phyloP scores from a whole-genome alignment of 306 rosid species.

The Cicer yamashitae region DNA sequence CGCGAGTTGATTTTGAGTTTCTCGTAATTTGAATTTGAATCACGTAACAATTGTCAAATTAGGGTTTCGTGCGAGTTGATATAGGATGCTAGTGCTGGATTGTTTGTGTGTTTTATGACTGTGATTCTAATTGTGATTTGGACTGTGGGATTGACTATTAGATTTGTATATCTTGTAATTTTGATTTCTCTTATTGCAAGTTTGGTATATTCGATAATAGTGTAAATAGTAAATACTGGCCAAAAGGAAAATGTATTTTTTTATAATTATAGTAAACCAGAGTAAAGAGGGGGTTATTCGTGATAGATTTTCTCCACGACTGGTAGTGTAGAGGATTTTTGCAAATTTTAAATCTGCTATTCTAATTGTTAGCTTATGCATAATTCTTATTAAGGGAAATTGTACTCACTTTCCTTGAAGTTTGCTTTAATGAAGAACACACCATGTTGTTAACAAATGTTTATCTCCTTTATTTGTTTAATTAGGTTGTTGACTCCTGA shows the following conservation, averaged over 20 bases:
- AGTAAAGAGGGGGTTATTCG: background rate
- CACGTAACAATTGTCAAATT: too few species aligned
- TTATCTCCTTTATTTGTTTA: background rate
- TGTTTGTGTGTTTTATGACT: too few species aligned
- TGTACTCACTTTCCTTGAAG: background rate
- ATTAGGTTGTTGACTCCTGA: background rate
- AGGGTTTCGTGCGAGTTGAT: too few species aligned
- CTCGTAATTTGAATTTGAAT: too few species aligned
- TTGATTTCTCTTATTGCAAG: background rate
- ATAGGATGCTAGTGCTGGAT: too few species aligned
- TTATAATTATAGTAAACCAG: background rate
- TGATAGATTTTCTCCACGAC: background rate
- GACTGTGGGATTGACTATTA: conserved; percentile 7
- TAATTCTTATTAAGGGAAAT: background rate
- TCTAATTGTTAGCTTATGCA: conserved; percentile 10
- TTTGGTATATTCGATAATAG: conserved; percentile 14
- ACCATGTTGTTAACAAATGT: background rate
- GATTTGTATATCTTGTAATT: conserved; percentile 9
- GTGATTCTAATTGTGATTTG: background rate
- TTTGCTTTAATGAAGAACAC: background rate
- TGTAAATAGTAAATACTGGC: background rate
- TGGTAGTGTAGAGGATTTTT: background rate
- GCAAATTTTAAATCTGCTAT: conserved; percentile 17
- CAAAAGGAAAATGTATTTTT: background rate
- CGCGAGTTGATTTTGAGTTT: too few species aligned